Conservation (phyloP, 2,329 filamentous ascomycete genomes). For the Ceratocystiopsis brevicomis region DNA sequence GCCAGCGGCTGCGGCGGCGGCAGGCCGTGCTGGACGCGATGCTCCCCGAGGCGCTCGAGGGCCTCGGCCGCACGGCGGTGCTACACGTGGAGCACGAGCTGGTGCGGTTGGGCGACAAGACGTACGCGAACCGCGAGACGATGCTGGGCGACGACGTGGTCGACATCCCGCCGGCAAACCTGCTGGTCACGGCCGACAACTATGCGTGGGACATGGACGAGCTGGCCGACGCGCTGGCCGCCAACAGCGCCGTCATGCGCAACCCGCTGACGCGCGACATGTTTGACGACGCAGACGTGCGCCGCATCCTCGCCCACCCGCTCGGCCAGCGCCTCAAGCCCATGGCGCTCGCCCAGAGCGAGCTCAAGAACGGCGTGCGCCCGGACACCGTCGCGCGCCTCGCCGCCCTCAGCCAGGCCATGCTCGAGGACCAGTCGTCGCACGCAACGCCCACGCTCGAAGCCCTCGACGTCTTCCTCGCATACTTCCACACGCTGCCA, state of each 20-base stretch:
- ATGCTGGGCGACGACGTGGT: constrained; percentile 6
- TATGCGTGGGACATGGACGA: constrained; percentile 26
- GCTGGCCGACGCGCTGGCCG: constrained; percentile 12
- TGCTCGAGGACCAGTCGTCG: constrained; percentile 12
- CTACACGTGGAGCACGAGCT: constrained; percentile 7
- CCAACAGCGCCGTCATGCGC: constrained; percentile 13
- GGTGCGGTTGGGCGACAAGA: constrained; percentile 1
- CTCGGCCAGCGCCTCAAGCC: constrained; percentile 11
- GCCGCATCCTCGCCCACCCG: constrained; percentile 12
- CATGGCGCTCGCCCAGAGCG: constrained; percentile 10
- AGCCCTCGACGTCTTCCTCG: constrained; percentile 13
- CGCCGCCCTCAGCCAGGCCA: constrained; percentile 7
- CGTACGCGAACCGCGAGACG: constrained; percentile 8
- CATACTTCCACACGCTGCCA: constrained; percentile 12
- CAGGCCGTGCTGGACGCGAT: constrained; percentile 7
- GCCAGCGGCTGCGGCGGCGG: constrained; percentile 4
- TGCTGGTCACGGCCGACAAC: constrained; percentile 9
- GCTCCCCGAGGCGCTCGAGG: constrained; percentile 4
- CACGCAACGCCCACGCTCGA: constrained; percentile 9
- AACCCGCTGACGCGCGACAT: constrained; percentile 14
- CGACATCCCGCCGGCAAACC: constrained; percentile 4
- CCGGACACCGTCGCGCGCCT: constrained; percentile 11
- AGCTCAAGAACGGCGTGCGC: constrained; percentile 12
- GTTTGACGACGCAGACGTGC: constrained; percentile 13
- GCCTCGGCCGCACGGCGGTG: constrained; percentile 5